phyloP scores from a whole-genome alignment of 768 basidiomycete genomes.

The Gloeophyllum trabeum region DNA sequence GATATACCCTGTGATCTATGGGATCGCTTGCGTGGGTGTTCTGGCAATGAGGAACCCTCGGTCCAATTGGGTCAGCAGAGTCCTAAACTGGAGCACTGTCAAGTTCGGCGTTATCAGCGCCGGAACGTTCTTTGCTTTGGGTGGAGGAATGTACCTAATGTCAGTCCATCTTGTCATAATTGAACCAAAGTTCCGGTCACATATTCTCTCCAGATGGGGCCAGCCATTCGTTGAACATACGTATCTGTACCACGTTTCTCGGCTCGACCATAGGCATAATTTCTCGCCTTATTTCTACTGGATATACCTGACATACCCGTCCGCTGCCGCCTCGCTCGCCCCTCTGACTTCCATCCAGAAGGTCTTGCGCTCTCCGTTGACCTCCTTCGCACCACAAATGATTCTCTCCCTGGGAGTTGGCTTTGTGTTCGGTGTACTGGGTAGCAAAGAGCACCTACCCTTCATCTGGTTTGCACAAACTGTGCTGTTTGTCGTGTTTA shows the following conservation, averaged over 20 bases:
- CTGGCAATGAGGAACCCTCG: slow-evolving; percentile 19
- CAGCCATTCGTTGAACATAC: slow-evolving; percentile 85
- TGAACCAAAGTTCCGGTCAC: slow-evolving; percentile 10
- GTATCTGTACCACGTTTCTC: slow-evolving; percentile 84
- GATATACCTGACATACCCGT: slow-evolving; percentile 79
- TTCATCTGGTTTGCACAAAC: slow-evolving; percentile 94
- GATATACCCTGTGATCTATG: slow-evolving; percentile 92
- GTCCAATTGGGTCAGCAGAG: slow-evolving; percentile 18
- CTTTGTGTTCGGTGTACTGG: slow-evolving; percentile 59
- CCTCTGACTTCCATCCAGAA: slow-evolving; percentile 14
- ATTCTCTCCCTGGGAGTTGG: slow-evolving; percentile 60
- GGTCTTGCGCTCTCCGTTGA: slow-evolving; percentile 59
- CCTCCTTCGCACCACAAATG: slow-evolving; percentile 81
- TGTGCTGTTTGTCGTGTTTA: slow-evolving; percentile 84
- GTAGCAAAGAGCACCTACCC: slow-evolving; percentile 44
- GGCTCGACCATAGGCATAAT: slow-evolving; percentile 95
- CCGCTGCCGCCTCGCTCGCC: slow-evolving; percentile 10
- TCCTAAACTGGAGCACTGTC: slow-evolving; percentile 40
- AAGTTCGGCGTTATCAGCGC: slow-evolving; percentile 64
- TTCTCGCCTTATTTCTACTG: slow-evolving; percentile 97
- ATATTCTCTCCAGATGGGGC: slow-evolving; percentile 66
- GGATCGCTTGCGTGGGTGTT: slow-evolving; percentile 59
- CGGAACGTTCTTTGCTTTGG: slow-evolving; percentile 53
- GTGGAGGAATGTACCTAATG: slow-evolving; percentile 62
- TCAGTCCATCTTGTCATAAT: slow-evolving; percentile 23